Conservation (phyloP, 208 protist species). For the Trypanosoma theileri region DNA sequence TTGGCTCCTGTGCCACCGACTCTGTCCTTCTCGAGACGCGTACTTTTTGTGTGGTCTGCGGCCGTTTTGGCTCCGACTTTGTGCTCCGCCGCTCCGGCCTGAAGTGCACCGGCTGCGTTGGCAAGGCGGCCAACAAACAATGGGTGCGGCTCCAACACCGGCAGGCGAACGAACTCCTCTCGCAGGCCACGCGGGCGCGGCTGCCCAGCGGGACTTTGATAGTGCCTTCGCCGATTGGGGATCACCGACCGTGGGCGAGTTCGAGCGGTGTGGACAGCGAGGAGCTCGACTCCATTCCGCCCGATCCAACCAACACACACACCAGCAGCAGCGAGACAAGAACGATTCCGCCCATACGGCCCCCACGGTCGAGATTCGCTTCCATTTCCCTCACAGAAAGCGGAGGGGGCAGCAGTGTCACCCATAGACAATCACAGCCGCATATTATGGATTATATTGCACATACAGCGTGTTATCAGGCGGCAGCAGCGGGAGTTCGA, state of each 20-base stretch:
- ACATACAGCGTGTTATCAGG: constrained; percentile 44
- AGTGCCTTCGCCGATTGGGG: neutral
- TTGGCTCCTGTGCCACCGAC: constrained; percentile 10
- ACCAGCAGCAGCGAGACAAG: neutral
- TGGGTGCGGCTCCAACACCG: constrained; percentile 40
- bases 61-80: constrained; percentile 38
- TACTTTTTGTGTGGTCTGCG: constrained; percentile 68
- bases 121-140: constrained; percentile 43
- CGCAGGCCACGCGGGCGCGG: constrained; percentile 15
- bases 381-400: neutral
- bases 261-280: constrained; percentile 14
- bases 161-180: constrained; percentile 39
- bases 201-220: neutral
- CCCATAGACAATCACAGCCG: neutral
- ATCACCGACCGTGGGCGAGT: neutral
- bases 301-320: neutral
- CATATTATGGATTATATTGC: constrained; percentile 68
- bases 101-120: constrained; percentile 54
- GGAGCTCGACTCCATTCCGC: constrained; percentile 2
- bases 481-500: constrained; percentile 11
- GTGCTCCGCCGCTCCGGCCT: constrained; percentile 49
- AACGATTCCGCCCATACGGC: neutral
- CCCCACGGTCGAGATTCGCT: neutral
- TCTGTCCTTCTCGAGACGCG: neutral
- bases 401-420: no score